phyloP scores from a whole-genome alignment of 768 basidiomycete genomes.

The Macrocybe gigantea region DNA sequence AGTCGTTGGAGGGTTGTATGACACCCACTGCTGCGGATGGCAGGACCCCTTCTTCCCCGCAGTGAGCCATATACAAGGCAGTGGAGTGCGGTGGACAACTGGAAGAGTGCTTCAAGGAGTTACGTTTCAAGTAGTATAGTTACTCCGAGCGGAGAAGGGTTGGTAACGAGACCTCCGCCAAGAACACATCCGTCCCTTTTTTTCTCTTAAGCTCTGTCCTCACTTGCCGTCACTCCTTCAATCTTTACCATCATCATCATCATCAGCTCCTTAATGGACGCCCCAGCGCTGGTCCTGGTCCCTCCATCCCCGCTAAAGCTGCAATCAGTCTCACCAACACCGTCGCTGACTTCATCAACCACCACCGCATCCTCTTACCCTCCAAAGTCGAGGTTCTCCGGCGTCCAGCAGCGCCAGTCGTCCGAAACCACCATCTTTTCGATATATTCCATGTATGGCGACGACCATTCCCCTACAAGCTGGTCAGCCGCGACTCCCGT shows the following conservation, averaged over 20 bases:
- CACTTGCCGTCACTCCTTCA: conserved; percentile 4
- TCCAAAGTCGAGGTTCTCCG: conserved; percentile 24
- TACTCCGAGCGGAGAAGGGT: no score
- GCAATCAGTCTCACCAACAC: conserved; percentile 14
- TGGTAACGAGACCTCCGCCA: not conserved
- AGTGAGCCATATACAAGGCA: no score
- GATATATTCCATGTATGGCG: conserved; percentile 85
- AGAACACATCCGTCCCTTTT: not conserved
- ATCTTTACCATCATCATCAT: not conserved
- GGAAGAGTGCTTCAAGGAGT: no score
- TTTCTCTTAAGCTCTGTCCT: not conserved
- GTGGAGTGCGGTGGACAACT: no score
- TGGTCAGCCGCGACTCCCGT: conserved; percentile 28
- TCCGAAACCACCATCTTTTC: conserved; percentile 76
- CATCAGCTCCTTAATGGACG: conserved; percentile 26
- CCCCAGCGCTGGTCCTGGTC: conserved; percentile 32
- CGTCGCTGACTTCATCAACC: conserved; percentile 23
- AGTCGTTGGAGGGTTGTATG: no score
- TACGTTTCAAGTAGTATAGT: no score
- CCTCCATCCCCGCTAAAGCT: conserved; percentile 25
- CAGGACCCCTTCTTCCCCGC: no score
- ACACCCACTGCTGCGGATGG: no score
- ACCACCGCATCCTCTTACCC: conserved; percentile 22
- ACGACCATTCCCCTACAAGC: conserved; percentile 39
- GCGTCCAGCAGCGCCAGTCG: conserved; percentile 42